Base-by-base conservation (phyloP, 495 filamentous ascomycete species). In the Tirmania nivea region DNA sequence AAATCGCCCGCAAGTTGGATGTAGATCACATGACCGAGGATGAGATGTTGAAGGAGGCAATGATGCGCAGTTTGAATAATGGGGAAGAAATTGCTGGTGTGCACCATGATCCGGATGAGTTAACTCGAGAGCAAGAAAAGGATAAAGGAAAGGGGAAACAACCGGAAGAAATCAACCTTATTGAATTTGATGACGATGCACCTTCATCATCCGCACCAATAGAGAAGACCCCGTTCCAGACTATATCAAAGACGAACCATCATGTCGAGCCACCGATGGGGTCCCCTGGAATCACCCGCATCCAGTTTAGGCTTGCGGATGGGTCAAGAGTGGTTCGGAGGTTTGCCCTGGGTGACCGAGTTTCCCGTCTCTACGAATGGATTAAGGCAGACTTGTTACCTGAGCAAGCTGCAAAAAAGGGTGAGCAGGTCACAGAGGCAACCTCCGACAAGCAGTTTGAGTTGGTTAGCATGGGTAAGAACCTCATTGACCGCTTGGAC, bases 1-100 rank as follows among this genome's bases (percentile, higher is more conserved):
- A 83, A 39, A 92, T 89, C 65, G 72, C 78, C 3, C 25, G 25
- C 25, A 81, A 85, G 58, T 71, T 82, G 50, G 82, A 81, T 59
- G 75, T 94, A 31, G 81, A 80, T 49, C 78, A 81, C 8, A 89
- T 97, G 81, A 94, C 86, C 0, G 90, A 97, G 61, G 88, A 95
- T 58, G 86, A 97, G 66, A 89, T 89, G 86, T 72, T 97, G 61
- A 80, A 92, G 65, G 78, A 94, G 73, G 90, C 92, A 0, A 66
- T 97, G 68, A 84, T 60, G 58, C 9, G 25, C 51, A 9, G 53
- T 51, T 35, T 16, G 12, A 55, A 51, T 10, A 47, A 47, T n/a
- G 57, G 52, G 19, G 42, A 58, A 8, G 61, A 59, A 3, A 59
- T 54, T 9, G 60, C 70, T 51, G 59, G 67, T 34, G 70, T 66